Evolutionary conservation across 169 alveolate genomes (phyloP).

Genomic region (Condylostoma magnum): DNA sequence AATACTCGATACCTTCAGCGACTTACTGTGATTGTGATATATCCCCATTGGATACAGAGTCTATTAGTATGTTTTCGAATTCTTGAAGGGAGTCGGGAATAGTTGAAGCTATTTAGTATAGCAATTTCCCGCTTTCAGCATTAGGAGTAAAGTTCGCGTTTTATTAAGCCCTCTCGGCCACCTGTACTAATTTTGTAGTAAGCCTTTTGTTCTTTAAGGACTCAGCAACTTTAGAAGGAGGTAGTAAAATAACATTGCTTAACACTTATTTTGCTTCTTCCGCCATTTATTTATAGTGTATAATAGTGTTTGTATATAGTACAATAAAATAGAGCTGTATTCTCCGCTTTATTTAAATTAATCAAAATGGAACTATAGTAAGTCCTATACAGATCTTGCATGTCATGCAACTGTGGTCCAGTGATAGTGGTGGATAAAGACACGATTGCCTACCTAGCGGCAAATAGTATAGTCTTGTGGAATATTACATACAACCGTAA

Average conservation of each 20-base stretch:
- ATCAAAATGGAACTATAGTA: too few species aligned
- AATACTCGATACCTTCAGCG: constrained; percentile 62
- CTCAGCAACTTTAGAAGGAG: constrained; percentile 27
- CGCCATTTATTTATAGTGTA: too few species aligned
- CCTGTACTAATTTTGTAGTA: constrained; percentile 4
- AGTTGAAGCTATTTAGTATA: background rate
- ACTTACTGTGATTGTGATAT: constrained; percentile 56
- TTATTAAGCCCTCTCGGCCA: constrained; percentile 3
- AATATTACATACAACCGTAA: background rate
- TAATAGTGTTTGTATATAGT: too few species aligned
- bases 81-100: background rate
- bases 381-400: too few species aligned
- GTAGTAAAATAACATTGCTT: background rate
- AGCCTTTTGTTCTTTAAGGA: constrained; percentile 3
- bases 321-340: too few species aligned
- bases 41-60: constrained; percentile 46
- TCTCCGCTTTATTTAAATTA: too few species aligned
- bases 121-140: constrained; percentile 8
- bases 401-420: constrained; percentile 29
- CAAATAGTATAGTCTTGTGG: constrained; percentile 30
- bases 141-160: constrained; percentile 3
- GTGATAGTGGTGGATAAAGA: constrained; percentile 7
- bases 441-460: constrained; percentile 14
- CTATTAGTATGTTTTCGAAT: constrained; percentile 25
- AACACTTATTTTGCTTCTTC: constrained; percentile 1